These are phyloP conservation scores for Mortierella sp. DNA, from an alignment of 371 early-diverging fungal species.

Conservation along the genomic window DNA sequence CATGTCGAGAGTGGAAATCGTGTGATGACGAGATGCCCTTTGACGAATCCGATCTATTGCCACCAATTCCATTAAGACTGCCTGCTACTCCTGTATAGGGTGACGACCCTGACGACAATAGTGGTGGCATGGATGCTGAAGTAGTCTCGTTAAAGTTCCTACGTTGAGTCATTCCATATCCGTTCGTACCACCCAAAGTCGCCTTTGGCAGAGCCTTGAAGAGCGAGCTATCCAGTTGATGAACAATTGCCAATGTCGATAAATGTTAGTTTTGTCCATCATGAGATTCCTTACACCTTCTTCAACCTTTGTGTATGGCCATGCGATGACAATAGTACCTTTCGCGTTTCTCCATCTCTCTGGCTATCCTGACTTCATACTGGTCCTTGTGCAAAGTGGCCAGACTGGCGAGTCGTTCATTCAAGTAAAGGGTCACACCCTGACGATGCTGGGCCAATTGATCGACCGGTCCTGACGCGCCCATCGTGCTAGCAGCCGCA, in stretches of 20 bases:
- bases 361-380: constrained; percentile 48
- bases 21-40: constrained; percentile 46
- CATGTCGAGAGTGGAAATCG: constrained; percentile 31
- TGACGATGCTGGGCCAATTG: constrained; percentile 52
- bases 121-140: constrained; percentile 5
- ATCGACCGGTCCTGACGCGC: constrained; percentile 30
- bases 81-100: background rate
- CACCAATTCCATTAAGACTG: background rate
- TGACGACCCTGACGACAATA: background rate
- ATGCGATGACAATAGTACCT: constrained; percentile 15
- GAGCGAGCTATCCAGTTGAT: constrained; percentile 25
- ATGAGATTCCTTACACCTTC: background rate
- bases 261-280: background rate
- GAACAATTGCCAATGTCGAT: background rate
- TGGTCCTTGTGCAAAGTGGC: constrained; percentile 56
- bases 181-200: background rate
- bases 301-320: no score
- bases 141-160: constrained; percentile 12
- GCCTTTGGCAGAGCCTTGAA: constrained; percentile 51
- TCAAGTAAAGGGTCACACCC: constrained; percentile 47
- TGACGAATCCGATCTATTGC: constrained; percentile 1
- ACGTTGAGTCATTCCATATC: constrained; percentile 22
- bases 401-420: constrained; percentile 44
- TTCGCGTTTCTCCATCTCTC: constrained; percentile 55
- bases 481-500: constrained; percentile 13